Conservation (phyloP, 2,329 filamentous ascomycete genomes). For the Torrubiellomyces zombiae region DNA sequence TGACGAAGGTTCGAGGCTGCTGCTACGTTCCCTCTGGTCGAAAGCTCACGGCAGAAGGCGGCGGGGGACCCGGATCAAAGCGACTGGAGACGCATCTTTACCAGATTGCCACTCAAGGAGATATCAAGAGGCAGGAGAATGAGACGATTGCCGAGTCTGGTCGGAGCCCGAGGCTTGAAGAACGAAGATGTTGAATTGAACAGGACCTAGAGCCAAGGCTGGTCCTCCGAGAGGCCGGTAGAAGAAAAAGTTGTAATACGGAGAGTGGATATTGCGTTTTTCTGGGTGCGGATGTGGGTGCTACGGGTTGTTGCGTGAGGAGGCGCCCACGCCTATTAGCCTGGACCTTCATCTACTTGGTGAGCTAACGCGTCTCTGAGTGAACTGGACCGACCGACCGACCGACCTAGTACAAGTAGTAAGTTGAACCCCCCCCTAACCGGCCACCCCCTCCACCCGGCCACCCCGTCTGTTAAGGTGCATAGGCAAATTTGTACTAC, state of each 20-base stretch:
- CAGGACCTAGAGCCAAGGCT: constrained; percentile 5
- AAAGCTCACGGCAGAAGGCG: constrained; percentile 5
- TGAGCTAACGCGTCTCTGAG: too few relatives aligned
- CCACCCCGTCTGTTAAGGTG: too few relatives aligned
- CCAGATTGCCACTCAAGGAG: constrained; percentile 2
- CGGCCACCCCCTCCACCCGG: too few relatives aligned
- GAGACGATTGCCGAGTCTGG: constrained; percentile 1
- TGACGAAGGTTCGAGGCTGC: too few relatives aligned
- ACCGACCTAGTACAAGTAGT: too few relatives aligned
- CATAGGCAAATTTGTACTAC: too few relatives aligned
- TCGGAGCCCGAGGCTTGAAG: neutral
- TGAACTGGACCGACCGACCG: too few relatives aligned
- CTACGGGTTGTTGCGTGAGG: too few relatives aligned
- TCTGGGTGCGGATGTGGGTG: constrained; percentile 3
- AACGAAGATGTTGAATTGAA: constrained; percentile 3
- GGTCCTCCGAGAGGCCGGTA: constrained; percentile 5
- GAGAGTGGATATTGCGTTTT: constrained; percentile 1
- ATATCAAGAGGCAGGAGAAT: constrained; percentile 1
- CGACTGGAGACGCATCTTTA: constrained; percentile 5
- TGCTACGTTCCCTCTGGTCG: too few relatives aligned
- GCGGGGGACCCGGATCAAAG: constrained; percentile 6
- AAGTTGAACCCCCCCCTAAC: too few relatives aligned
- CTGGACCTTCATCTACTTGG: too few relatives aligned
- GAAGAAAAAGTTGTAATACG: constrained; percentile 3
- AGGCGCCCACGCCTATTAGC: too few relatives aligned